phyloP scores from a whole-genome alignment of 2,329 filamentous ascomycete species.

The Colletotrichum lini region DNA sequence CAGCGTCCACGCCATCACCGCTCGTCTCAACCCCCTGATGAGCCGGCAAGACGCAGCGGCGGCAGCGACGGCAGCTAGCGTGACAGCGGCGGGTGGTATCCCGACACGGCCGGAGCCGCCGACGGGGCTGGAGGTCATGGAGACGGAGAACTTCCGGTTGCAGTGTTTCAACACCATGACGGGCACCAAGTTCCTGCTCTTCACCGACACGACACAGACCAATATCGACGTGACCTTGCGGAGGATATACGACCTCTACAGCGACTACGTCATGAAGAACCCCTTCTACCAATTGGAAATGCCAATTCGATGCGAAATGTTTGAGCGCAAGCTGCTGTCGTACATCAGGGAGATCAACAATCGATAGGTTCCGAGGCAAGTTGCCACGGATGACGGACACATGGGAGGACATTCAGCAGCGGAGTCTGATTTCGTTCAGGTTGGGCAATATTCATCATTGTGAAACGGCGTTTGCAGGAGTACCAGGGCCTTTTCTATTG shows the following conservation, averaged over 20 bases:
- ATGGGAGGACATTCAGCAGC: not conserved
- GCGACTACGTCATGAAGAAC: conserved; percentile 99
- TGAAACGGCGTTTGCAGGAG: conserved; percentile 39
- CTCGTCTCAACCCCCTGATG: conserved; percentile 72
- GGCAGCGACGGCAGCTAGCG: conserved; percentile 52
- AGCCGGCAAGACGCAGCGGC: conserved; percentile 54
- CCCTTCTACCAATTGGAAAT: conserved; percentile 99
- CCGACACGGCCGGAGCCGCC: conserved; percentile 72
- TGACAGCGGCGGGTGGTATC: conserved; percentile 48
- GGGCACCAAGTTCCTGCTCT: conserved; percentile 94
- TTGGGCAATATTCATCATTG: conserved; percentile 12
- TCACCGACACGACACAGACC: conserved; percentile 89
- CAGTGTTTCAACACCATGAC: conserved; percentile 97
- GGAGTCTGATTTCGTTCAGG: conserved; percentile 10
- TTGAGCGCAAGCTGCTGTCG: conserved; percentile 86
- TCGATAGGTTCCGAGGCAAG: conserved; percentile 53
- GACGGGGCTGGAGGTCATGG: conserved; percentile 91
- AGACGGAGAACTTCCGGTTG: conserved; percentile 93
- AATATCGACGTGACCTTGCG: conserved; percentile 88
- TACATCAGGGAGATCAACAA: conserved; percentile 83
- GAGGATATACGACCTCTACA: conserved; percentile 93
- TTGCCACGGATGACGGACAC: not conserved
- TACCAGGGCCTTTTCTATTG: conserved; percentile 37
- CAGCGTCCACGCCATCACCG: conserved; percentile 79
- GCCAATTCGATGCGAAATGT: conserved; percentile 95